Conservation (phyloP, 1,139 yeast species). For the Pneumocystis carinii region DNA sequence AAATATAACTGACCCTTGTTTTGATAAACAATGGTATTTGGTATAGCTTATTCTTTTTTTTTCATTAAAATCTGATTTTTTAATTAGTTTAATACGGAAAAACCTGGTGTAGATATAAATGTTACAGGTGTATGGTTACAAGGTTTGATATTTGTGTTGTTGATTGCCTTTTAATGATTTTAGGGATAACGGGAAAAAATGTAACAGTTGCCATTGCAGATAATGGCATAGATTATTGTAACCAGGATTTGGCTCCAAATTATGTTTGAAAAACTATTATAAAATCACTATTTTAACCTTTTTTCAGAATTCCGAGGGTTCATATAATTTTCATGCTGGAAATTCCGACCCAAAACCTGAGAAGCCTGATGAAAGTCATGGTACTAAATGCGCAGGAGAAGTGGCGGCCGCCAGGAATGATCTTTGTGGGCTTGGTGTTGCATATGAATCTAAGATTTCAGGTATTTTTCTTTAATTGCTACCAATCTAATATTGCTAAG, state of each 20-base stretch:
- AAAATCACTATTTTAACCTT: neutral
- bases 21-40: no score
- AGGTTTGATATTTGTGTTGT: no score
- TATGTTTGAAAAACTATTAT: neutral
- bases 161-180: no score
- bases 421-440: conserved; percentile 90
- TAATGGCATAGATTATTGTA: no score
- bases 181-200: no score
- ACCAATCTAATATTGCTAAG: neutral
- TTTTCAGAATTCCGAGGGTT: conserved; percentile 47
- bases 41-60: no score
- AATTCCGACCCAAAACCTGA: conserved; percentile 64
- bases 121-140: conserved; percentile 68
- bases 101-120: conserved; percentile 74
- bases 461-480: conserved; percentile 36
- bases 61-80: no score
- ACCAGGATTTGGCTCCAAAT: no score
- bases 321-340: conserved; percentile 84
- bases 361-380: conserved; percentile 78
- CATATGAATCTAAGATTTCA: conserved; percentile 68
- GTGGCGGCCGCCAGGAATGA: conserved; percentile 74
- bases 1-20: no score
- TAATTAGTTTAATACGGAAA: conserved; percentile 39
- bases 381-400: no score
- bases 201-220: no score